Percentiles rank a stretch among this genome's conserved stretches.
phyloP scores from a whole-genome alignment of 2,329 filamentous ascomycete genomes.

The Botrytis medusae region DNA sequence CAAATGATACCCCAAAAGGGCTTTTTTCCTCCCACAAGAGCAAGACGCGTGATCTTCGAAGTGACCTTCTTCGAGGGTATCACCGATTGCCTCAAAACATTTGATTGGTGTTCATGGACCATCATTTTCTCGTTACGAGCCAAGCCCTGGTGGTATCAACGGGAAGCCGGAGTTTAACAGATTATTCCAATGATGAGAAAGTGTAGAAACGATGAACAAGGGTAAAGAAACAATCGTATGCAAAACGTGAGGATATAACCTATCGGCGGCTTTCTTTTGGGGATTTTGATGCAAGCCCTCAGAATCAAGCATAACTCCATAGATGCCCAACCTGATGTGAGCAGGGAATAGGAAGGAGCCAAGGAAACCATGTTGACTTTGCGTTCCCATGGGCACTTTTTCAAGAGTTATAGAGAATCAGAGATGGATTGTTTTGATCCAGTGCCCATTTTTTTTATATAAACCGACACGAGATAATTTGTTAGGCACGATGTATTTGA shows the following conservation, averaged over 20 bases:
- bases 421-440: constrained; percentile 9
- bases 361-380: constrained; percentile 19
- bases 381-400: constrained; percentile 7
- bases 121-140: constrained; percentile 27
- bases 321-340: constrained; percentile 31
- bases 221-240: constrained; percentile 31
- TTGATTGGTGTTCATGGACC: constrained; percentile 33
- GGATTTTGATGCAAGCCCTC: constrained; percentile 23
- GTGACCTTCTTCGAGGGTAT: constrained; percentile 19
- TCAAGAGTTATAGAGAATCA: not conserved
- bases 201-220: constrained; percentile 28
- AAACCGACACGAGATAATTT: not conserved
- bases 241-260: constrained; percentile 28
- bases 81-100: constrained; percentile 34
- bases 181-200: constrained; percentile 22
- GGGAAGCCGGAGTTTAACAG: constrained; percentile 21
- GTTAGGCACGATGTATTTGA: not conserved
- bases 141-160: constrained; percentile 28
- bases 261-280: constrained; percentile 30
- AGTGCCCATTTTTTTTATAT: constrained; percentile 1
- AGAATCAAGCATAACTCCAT: constrained; percentile 22
- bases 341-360: constrained; percentile 17
- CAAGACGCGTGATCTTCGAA: constrained; percentile 27
- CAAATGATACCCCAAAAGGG: constrained; percentile 7
- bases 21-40: constrained; percentile 17